phyloP scores from a whole-genome alignment of 2,329 filamentous ascomycete genomes.

The Lachnellula cervina region DNA sequence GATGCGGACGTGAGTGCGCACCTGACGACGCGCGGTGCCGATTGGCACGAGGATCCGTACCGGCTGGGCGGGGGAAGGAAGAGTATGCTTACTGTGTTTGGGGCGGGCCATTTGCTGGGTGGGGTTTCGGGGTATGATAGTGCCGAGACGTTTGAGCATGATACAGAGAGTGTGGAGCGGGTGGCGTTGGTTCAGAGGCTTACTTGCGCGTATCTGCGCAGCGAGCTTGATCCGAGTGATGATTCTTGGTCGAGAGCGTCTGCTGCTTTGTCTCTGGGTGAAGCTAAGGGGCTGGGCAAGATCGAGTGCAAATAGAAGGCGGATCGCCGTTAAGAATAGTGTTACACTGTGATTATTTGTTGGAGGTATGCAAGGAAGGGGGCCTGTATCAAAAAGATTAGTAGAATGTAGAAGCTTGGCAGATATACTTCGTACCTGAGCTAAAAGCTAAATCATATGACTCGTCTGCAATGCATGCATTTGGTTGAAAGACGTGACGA shows the following conservation, averaged over 20 bases:
- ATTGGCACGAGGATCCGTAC: slow-evolving; percentile 39
- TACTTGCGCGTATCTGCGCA: slow-evolving; percentile 36
- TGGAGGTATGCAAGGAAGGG: no score
- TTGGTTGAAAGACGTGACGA: no score
- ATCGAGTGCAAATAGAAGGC: background rate
- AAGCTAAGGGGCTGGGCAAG: background rate
- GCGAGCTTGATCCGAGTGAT: slow-evolving; percentile 33
- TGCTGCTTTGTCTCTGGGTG: background rate
- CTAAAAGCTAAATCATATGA: no score
- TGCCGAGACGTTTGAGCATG: slow-evolving; percentile 29
- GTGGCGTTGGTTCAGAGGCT: slow-evolving; percentile 31
- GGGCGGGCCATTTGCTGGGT: slow-evolving; percentile 35
- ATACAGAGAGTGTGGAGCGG: slow-evolving; percentile 31
- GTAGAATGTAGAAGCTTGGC: no score
- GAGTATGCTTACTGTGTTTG: slow-evolving; percentile 33
- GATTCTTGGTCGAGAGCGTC: background rate
- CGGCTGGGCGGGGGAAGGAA: slow-evolving; percentile 32
- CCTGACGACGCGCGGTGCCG: slow-evolving; percentile 34
- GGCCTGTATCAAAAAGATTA: no score
- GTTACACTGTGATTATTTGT: no score
- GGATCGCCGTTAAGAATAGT: no score
- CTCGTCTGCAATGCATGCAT: no score
- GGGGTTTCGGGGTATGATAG: slow-evolving; percentile 37
- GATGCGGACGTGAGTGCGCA: slow-evolving; percentile 32
- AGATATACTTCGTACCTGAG: no score